phyloP scores from a whole-genome alignment of 2,329 filamentous ascomycete genomes.

The Talaromyces sp. region DNA sequence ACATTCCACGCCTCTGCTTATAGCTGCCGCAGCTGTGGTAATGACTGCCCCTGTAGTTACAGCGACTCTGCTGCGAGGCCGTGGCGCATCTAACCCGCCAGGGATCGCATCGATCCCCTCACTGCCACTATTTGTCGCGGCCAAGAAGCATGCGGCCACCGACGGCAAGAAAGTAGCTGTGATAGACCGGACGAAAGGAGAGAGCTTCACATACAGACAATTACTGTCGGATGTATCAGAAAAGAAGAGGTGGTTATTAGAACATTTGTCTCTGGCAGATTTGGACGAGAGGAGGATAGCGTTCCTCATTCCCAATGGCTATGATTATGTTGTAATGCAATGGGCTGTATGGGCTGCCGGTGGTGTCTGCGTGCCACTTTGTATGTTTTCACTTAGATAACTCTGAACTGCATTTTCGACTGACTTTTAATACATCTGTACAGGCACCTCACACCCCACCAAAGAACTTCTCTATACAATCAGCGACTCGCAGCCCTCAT shows the following conservation, averaged over 20 bases:
- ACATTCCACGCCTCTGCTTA: slow-evolving; percentile 3
- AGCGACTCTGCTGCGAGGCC: neutral
- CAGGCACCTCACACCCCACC: slow-evolving; percentile 44
- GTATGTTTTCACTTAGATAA: slow-evolving; percentile 28
- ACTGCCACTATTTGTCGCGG: slow-evolving; percentile 42
- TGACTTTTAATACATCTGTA: neutral
- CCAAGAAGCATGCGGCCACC: slow-evolving; percentile 35
- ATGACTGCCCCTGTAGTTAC: slow-evolving; percentile 14
- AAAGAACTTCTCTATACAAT: slow-evolving; percentile 46
- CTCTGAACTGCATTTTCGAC: neutral
- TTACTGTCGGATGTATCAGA: slow-evolving; percentile 40
- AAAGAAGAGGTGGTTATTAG: slow-evolving; percentile 38
- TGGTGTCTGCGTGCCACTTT: slow-evolving; percentile 45
- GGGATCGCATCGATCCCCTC: slow-evolving; percentile 34
- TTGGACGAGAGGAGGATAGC: slow-evolving; percentile 41
- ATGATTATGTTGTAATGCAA: slow-evolving; percentile 44
- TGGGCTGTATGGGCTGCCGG: slow-evolving; percentile 48
- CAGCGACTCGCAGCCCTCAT: slow-evolving; percentile 43
- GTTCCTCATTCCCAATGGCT: slow-evolving; percentile 42
- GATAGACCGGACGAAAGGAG: slow-evolving; percentile 39
- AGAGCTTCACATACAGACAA: slow-evolving; percentile 43
- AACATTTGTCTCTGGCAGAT: slow-evolving; percentile 31
- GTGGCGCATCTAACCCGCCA: neutral
- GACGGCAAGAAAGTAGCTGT: slow-evolving; percentile 39
- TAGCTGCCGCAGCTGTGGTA: neutral